Base-by-base conservation (phyloP, 2,329 filamentous ascomycete species). In the Sporothrix luriei region DNA sequence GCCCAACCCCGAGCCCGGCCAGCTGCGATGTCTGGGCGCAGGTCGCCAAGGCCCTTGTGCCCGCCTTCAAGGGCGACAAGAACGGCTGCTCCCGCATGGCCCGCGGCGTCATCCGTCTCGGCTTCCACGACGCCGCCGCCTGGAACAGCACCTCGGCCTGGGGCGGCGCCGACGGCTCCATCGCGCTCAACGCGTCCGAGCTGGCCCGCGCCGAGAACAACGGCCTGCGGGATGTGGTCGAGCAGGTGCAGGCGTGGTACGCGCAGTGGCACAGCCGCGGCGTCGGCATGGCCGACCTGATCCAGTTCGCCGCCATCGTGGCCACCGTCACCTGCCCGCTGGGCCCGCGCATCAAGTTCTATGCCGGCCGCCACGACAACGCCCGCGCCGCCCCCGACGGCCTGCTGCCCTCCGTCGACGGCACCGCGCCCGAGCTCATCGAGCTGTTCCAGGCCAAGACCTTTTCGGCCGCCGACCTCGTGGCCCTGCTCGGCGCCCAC, bases 401-500 rank as follows among this genome's bases (percentile, higher is more conserved):
- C 6, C 79, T 82, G 48, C 79, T 87, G 9, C 84, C 85, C 0
- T 74, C 78, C 43, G 78, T 79, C 0, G 77, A 78, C 55, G 78
- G 79, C 59, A 70, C 76, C 19, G 81, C 82, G 26, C 77, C 82
- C 43, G 77, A 76, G 14, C 77, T 86, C 52, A 79, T 85, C 68
- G 72, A 77, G 3, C 78, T 84, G 9, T 87, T 86, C 75, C 70
- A 74, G 40, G 80, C 79, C 71, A 86, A 87, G 76, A 84, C 84
- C 2, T 83, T 87, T 76, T 77, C 76, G 10, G 76, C 83, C 1
- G 76, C 77, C 38, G 85, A 85, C 67, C 80, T 87, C 3, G 81
- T 84, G 2, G 84, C 85, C 1, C 81, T 88, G 1, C 73, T 87
- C 2, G 85, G 86, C 68, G 84, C 85, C 0, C 85, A 88, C 75